Percentiles rank a stretch among this genome's conserved stretches.
phyloP scores from a whole-genome alignment of 73 alveolate species.

The Stentor roeselii region DNA sequence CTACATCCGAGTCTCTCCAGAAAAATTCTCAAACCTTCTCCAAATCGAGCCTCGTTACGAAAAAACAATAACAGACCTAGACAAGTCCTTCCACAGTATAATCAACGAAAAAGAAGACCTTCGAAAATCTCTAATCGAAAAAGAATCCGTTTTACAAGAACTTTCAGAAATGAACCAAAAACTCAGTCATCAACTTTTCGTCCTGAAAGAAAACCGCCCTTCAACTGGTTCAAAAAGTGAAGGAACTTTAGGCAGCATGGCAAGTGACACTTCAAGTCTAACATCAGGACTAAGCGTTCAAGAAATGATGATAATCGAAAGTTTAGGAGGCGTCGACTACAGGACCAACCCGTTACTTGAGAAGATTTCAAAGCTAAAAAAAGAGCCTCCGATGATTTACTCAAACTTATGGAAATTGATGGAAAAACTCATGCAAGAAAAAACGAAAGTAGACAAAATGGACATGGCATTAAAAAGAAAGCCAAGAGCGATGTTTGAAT shows the following conservation, averaged over 20 bases:
- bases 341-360: not conserved
- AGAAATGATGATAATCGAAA: constrained; percentile 17
- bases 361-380: constrained; percentile 3
- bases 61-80: constrained; percentile 7
- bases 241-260: not conserved
- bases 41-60: not conserved
- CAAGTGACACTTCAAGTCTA: not conserved
- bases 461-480: constrained; percentile 6
- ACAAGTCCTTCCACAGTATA: not conserved
- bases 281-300: not conserved
- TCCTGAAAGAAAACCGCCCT: not conserved
- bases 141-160: not conserved
- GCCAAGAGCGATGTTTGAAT: not conserved
- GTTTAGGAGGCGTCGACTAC: not conserved
- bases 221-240: not conserved
- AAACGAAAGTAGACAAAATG: not conserved
- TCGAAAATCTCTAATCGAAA: not conserved
- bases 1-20: not conserved
- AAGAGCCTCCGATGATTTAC: constrained; percentile 9
- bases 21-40: not conserved
- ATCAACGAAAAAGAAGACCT: constrained; percentile 21
- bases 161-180: not conserved
- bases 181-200: not conserved
- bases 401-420: constrained; percentile 19
- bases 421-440: constrained; percentile 22